Evolutionary conservation across 23 red algal genomes (phyloP).

Genomic region (Gracilaria caudata): DNA sequence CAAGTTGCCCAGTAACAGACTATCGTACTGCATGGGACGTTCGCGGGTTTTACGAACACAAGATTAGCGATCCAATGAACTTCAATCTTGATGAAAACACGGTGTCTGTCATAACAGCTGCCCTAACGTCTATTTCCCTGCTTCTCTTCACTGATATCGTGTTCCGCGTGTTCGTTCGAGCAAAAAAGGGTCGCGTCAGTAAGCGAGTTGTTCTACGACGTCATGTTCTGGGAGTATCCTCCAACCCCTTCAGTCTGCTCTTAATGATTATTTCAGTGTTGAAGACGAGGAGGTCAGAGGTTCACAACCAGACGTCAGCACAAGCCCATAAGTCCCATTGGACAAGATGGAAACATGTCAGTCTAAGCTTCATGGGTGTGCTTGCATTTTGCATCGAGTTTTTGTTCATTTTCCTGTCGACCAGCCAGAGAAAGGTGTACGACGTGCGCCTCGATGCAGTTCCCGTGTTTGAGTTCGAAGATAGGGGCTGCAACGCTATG

Average conservation of each 20-base stretch:
- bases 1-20: too few relatives aligned
- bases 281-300: too few relatives aligned
- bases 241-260: not conserved
- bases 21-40: too few relatives aligned
- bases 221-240: not conserved
- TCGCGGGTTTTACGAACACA: slow-evolving; percentile 2
- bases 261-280: not conserved
- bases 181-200: not conserved
- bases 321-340: not conserved
- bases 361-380: not conserved
- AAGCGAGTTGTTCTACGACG: not conserved
- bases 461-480: slow-evolving; percentile 15
- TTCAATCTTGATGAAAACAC: slow-evolving; percentile 9
- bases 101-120: not conserved
- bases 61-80: slow-evolving; percentile 2
- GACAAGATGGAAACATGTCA: not conserved
- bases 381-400: not conserved
- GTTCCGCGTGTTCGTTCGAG: not conserved
- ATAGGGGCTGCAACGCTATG: not conserved
- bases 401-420: slow-evolving; percentile 26
- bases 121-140: not conserved
- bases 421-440: not conserved
- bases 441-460: not conserved
- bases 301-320: too few relatives aligned
- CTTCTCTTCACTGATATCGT: not conserved